Base-by-base conservation (phyloP, 1,139 yeast species). In the Blastobotrys persicus region DNA sequence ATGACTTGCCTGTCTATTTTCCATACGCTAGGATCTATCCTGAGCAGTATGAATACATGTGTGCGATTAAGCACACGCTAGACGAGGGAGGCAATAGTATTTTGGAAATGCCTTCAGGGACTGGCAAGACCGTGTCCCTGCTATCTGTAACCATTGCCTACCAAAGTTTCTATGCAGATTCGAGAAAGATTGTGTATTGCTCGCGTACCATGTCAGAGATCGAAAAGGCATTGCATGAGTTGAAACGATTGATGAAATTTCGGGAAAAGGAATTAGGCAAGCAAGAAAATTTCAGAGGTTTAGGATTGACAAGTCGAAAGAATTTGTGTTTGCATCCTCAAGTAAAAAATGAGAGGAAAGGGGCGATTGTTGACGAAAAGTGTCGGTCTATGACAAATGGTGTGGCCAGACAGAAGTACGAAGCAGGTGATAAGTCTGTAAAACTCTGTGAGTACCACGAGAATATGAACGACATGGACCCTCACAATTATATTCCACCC, bases 181-280 rank as follows among this genome's bases (percentile, higher is more conserved):
- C 88, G 60, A 74, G 98, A 41, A 92, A 92, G 72, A 82, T 92
- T 59, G 88, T 92, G 4, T 92, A 92, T 69, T 92, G 99, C 69
- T 92, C 98, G 4, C 98, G 99, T 77, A 92, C 99, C 33, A 92
- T 92, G 98, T 88, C 97, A 7, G 99, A 92, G 72, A 92, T 92
- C 65, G 98, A 92, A 70, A 92, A 92, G 70, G 98, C 98, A 0
- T 72, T 92, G 65, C 88, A 91, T n/a, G 99, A 92, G 71, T 75
- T 94, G 73, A 84, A 87, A 56, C 83, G 81, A 49, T 74, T 92
- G 59, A 92, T 92, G 98, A 88, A 81, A 48, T 92, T 78, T 65
- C 76, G 99, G 55, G 70, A 92, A 2, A 75, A 80, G 49, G 95
- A 88, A 63, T 73, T 92, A 49, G 98, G 98, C 0, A 80, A 78